Conservation (phyloP, 352 stramenopile species). For the Pythium volutum region DNA sequence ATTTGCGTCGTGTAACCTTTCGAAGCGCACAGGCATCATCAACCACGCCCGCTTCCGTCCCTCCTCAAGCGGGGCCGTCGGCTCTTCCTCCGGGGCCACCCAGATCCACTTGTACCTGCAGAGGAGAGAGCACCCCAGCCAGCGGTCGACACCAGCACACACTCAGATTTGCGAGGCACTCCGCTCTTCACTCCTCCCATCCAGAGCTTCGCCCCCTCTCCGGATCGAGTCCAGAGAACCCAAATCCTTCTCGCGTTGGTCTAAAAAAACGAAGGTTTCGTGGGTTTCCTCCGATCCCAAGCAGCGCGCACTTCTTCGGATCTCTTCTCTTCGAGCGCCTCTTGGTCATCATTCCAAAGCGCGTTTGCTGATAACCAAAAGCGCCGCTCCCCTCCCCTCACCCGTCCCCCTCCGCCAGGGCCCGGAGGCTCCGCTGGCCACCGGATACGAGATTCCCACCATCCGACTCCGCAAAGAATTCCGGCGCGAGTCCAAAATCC, state of each 20-base stretch:
- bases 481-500: background rate
- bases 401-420: background rate
- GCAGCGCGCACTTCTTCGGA: background rate
- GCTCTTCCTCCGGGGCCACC: background rate
- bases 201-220: background rate
- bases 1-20: conserved; percentile 9
- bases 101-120: background rate
- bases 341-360: conserved; percentile 8
- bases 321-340: background rate
- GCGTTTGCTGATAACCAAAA: conserved; percentile 1
- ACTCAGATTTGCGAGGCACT: background rate
- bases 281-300: conserved; percentile 2
- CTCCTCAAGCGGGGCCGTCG: background rate
- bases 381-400: background rate
- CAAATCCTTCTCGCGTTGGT: background rate
- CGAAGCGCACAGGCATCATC: conserved; percentile 5
- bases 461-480: background rate
- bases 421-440: too few relatives aligned
- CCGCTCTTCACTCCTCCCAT: background rate
- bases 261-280: conserved; percentile 14
- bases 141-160: background rate
- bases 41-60: background rate
- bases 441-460: too few relatives aligned
- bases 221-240: background rate
- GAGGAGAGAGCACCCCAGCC: background rate